Percentiles rank a stretch among this genome's conserved stretches.
Conservation (phyloP, 2,329 filamentous ascomycete genomes). For the Fusarium palustre region DNA sequence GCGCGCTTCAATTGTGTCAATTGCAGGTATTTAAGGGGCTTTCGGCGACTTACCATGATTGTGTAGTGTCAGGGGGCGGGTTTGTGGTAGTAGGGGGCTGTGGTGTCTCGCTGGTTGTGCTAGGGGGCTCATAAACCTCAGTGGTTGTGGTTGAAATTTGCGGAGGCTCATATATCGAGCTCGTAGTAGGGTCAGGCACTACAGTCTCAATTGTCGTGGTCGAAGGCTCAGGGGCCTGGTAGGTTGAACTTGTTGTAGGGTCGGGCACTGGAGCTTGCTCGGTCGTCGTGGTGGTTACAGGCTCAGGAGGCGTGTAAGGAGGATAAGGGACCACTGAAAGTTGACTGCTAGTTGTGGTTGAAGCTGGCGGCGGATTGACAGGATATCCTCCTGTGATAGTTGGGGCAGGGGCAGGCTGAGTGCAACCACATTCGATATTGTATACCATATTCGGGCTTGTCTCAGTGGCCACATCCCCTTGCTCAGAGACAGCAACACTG, state of each 20-base stretch:
- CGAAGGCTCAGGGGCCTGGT: background rate
- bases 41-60: constrained; percentile 13
- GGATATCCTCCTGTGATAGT: background rate
- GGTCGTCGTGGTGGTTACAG: background rate
- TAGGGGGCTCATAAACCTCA: background rate
- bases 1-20: constrained; percentile 14
- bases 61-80: constrained; percentile 8
- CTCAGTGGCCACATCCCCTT: background rate
- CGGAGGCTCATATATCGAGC: background rate
- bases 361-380: background rate
- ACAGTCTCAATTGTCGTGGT: background rate
- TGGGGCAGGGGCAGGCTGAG: background rate
- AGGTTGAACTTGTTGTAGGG: constrained; percentile 4
- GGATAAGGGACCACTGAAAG: constrained; percentile 1
- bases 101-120: constrained; percentile 3
- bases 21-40: background rate
- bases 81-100: constrained; percentile 8
- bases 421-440: constrained; percentile 21
- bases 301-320: constrained; percentile 3
- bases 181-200: background rate
- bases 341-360: background rate
- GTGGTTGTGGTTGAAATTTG: background rate
- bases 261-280: background rate
- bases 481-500: background rate
- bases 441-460: constrained; percentile 15